Evolutionary conservation across 768 basidiomycete genomes (phyloP).

Genomic region (Sporobolomyces roseus): DNA sequence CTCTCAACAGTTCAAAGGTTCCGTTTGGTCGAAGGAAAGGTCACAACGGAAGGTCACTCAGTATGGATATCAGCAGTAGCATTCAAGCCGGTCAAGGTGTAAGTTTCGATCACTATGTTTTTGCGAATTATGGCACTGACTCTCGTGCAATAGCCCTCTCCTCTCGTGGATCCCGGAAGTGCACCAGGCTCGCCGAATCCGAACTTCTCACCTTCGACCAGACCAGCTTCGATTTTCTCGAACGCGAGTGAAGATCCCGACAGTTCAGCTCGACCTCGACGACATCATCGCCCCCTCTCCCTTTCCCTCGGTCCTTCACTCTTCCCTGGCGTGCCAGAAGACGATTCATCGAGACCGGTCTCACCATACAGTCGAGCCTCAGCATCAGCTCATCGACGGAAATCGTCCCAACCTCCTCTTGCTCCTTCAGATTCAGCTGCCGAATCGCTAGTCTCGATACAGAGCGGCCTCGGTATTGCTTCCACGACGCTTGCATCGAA

Average conservation of each 20-base stretch:
- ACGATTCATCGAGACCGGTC: conserved; percentile 1
- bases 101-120: not conserved
- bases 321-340: conserved; percentile 34
- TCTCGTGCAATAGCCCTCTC: not conserved
- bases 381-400: conserved; percentile 5
- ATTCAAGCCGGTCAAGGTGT: not conserved
- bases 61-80: conserved; percentile 29
- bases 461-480: not conserved
- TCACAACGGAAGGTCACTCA: conserved; percentile 27
- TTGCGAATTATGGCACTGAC: not conserved
- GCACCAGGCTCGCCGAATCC: conserved; percentile 14
- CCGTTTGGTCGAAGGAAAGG: conserved; percentile 14
- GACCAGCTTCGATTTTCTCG: conserved; percentile 28
- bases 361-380: conserved; percentile 21
- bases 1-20: conserved; percentile 1
- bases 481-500: not conserved
- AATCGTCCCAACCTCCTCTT: conserved; percentile 12
- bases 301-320: conserved; percentile 37
- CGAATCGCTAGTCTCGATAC: conserved; percentile 2
- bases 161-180: not conserved
- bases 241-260: conserved; percentile 24
- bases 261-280: conserved; percentile 1
- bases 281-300: conserved; percentile 35
- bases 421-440: not conserved
- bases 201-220: conserved; percentile 13